phyloP scores from a whole-genome alignment of 129 eudicot species.

The Tagetes patula region DNA sequence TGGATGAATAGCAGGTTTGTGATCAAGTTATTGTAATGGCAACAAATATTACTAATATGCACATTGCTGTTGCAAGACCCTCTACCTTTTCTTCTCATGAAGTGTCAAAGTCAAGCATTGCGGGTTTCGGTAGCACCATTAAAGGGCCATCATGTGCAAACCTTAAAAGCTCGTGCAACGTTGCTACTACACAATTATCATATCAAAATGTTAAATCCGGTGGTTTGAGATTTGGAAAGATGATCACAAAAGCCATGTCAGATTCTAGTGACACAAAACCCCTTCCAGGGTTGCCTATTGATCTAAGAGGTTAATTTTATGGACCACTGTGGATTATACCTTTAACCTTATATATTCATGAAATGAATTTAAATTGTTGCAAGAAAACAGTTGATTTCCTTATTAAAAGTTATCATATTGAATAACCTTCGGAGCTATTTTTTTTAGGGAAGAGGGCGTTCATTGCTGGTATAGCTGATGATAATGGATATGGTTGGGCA shows the following conservation, averaged over 20 bases:
- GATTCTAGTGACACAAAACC: slow-evolving; percentile 53
- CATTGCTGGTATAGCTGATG: slow-evolving; percentile 96
- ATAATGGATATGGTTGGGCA: slow-evolving; percentile 99
- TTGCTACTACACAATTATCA: slow-evolving; percentile 41
- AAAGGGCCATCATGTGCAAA: slow-evolving; percentile 45
- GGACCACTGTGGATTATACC: neutral
- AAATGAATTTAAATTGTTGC: neutral
- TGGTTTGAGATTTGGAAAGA: slow-evolving; percentile 38
- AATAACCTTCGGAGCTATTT: neutral
- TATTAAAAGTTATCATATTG: neutral
- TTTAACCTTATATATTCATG: neutral
- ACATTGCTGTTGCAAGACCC: slow-evolving; percentile 46
- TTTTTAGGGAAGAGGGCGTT: slow-evolving; percentile 86
- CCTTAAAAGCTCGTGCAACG: slow-evolving; percentile 53
- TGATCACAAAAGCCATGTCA: slow-evolving; percentile 65
- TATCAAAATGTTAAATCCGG: slow-evolving; percentile 33
- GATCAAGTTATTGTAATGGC: slow-evolving; percentile 27
- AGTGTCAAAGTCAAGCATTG: slow-evolving; percentile 48
- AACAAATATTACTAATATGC: slow-evolving; percentile 52
- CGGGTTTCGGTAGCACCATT: slow-evolving; percentile 34
- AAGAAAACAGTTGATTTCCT: neutral
- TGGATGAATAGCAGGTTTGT: slow-evolving; percentile 16
- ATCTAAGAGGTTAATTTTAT: slow-evolving; percentile 69
- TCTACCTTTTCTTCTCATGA: slow-evolving; percentile 40
- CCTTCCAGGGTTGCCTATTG: slow-evolving; percentile 73